These are phyloP conservation scores for Speleostelium caveatum DNA, from an alignment of 78 protist genomes.

Conservation along the genomic window DNA sequence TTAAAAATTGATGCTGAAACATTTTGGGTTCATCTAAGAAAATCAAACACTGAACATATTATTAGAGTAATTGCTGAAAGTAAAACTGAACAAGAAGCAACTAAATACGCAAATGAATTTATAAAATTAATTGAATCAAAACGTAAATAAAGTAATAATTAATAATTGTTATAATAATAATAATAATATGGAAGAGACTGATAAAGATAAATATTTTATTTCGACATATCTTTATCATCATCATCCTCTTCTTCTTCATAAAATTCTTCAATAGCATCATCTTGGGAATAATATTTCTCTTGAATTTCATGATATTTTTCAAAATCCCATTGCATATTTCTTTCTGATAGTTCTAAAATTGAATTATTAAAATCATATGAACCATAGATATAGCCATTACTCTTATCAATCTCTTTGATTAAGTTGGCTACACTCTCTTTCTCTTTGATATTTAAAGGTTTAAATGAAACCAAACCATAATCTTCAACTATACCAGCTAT, in stretches of 20 bases:
- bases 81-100: conserved; percentile 37
- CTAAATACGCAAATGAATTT: conserved; percentile 44
- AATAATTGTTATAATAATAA: not conserved
- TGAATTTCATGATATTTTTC: conserved; percentile 63
- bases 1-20: conserved; percentile 69
- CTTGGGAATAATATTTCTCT: conserved; percentile 18
- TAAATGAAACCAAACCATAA: conserved; percentile 89
- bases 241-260: conserved; percentile 3
- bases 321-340: conserved; percentile 59
- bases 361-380: conserved; percentile 29
- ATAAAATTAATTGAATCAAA: conserved; percentile 46
- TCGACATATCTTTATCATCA: not conserved
- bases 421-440: conserved; percentile 55
- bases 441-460: conserved; percentile 80
- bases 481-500: conserved; percentile 90
- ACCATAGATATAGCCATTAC: conserved; percentile 83
- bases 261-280: not conserved
- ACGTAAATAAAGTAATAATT: conserved; percentile 27
- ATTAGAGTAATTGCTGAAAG: conserved; percentile 84
- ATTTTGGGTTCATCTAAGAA: conserved; percentile 88
- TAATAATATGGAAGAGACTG: not conserved
- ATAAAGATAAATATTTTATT: not conserved
- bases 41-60: conserved; percentile 86
- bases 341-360: conserved; percentile 53
- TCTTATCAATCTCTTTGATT: conserved; percentile 77